Conservation (phyloP, 2,329 filamentous ascomycete species). For the Trichoderma koningii region DNA sequence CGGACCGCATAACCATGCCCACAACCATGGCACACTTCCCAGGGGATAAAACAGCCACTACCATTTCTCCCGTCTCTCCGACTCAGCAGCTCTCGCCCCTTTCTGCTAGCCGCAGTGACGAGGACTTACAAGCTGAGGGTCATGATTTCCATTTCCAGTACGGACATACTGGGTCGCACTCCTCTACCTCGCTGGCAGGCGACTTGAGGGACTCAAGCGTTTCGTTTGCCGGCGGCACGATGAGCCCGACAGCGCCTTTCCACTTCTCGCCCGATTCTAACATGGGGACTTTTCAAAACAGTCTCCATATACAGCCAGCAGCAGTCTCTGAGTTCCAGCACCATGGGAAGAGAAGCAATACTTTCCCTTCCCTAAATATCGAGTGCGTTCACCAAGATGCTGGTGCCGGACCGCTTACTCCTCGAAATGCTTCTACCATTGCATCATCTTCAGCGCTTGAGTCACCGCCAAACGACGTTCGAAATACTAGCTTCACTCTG, state of each 20-base stretch:
- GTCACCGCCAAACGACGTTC: constrained; percentile 52
- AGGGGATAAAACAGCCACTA: constrained; percentile 50
- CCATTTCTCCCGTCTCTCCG: constrained; percentile 74
- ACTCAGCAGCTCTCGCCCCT: constrained; percentile 66
- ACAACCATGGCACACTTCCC: constrained; percentile 44
- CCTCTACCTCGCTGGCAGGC: constrained; percentile 39
- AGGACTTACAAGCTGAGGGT: constrained; percentile 57
- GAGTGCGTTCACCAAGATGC: constrained; percentile 54
- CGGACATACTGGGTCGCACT: constrained; percentile 41
- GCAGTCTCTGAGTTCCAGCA: constrained; percentile 61
- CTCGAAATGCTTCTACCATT: constrained; percentile 51
- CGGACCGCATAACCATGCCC: constrained; percentile 63
- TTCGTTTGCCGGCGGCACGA: constrained; percentile 69
- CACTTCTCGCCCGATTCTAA: constrained; percentile 74
- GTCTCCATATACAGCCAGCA: constrained; percentile 39
- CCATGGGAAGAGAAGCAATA: constrained; percentile 74
- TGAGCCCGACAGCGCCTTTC: constrained; percentile 75
- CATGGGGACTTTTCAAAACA: constrained; percentile 61
- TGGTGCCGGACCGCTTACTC: constrained; percentile 50
- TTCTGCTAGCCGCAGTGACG: constrained; percentile 69
- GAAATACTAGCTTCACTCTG: constrained; percentile 46
- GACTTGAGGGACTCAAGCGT: constrained; percentile 39
- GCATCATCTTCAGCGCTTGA: constrained; percentile 56
- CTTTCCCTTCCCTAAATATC: constrained; percentile 73
- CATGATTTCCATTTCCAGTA: constrained; percentile 41